These are phyloP conservation scores for Arabidopsis lyrata DNA, from an alignment of 441 rosid species.

Conservation along the genomic window DNA sequence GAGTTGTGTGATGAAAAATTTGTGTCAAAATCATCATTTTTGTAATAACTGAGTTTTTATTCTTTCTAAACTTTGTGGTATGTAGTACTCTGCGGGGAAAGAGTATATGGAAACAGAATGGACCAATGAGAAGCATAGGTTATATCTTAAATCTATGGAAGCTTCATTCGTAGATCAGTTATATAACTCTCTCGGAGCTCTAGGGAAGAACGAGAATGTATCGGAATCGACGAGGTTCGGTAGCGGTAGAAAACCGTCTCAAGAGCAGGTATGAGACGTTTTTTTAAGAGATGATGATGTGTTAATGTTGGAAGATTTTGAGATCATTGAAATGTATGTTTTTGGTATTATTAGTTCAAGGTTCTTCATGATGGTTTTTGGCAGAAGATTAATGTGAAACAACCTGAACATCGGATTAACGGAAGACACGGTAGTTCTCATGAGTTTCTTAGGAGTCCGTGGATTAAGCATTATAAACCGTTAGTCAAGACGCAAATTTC, in stretches of 20 bases:
- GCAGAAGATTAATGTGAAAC: constrained; percentile 45
- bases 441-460: constrained; percentile 44
- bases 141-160: constrained; percentile 49
- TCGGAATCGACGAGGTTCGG: constrained; percentile 13
- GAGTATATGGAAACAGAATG: constrained; percentile 31
- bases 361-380: constrained; percentile 49
- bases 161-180: constrained; percentile 43
- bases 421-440: constrained; percentile 35
- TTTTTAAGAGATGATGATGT: not conserved
- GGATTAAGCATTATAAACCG: constrained; percentile 40
- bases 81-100: constrained; percentile 35
- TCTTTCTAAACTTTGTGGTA: not conserved
- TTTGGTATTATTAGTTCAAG: constrained; percentile 36
- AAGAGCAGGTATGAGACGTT: constrained; percentile 42
- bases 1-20: not conserved
- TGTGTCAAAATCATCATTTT: not conserved
- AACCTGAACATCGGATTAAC: constrained; percentile 27
- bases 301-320: not conserved
- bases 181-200: constrained; percentile 23
- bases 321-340: not conserved
- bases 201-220: constrained; percentile 26
- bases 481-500: not conserved
- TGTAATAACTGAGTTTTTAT: not conserved
- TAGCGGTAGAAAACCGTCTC: constrained; percentile 18
- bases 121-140: constrained; percentile 47